Evolutionary conservation across 208 protist species (phyloP).

Genomic region (Borovskyia barvae): DNA sequence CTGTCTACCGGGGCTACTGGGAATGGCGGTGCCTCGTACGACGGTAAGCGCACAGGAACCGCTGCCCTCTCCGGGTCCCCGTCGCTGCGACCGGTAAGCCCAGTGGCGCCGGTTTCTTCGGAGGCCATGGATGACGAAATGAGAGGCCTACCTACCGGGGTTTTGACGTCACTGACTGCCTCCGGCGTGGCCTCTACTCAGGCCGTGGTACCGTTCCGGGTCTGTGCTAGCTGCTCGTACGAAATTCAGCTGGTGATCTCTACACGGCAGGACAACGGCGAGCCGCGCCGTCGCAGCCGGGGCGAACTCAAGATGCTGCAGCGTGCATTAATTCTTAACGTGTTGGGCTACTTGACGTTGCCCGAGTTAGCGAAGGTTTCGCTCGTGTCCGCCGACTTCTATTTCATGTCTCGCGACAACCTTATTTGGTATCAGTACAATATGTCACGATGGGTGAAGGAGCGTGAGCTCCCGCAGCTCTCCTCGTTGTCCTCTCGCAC

Average conservation of each 20-base stretch:
- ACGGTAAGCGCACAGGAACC: too few relatives aligned
- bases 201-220: conserved; percentile 18
- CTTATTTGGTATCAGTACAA: conserved; percentile 89
- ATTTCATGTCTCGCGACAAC: conserved; percentile 85
- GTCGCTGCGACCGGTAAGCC: too few relatives aligned
- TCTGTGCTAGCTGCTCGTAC: conserved; percentile 75
- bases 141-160: too few relatives aligned
- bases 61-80: too few relatives aligned
- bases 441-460: conserved; percentile 57
- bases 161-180: too few relatives aligned
- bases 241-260: conserved; percentile 83
- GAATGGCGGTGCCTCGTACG: neutral
- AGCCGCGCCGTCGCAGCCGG: conserved; percentile 65
- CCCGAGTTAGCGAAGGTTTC: conserved; percentile 51
- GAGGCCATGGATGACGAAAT: too few relatives aligned
- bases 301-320: conserved; percentile 87
- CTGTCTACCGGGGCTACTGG: conserved; percentile 2
- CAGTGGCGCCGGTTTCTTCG: too few relatives aligned
- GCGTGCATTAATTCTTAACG: conserved; percentile 65
- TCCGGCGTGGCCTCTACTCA: too few relatives aligned
- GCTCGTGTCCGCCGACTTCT: conserved; percentile 80
- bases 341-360: conserved; percentile 66
- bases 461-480: conserved; percentile 39
- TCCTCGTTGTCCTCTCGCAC: conserved; percentile 17
- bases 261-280: conserved; percentile 57